Base-by-base conservation (phyloP, 2,329 filamentous ascomycete species). In the Penicillium freii region DNA sequence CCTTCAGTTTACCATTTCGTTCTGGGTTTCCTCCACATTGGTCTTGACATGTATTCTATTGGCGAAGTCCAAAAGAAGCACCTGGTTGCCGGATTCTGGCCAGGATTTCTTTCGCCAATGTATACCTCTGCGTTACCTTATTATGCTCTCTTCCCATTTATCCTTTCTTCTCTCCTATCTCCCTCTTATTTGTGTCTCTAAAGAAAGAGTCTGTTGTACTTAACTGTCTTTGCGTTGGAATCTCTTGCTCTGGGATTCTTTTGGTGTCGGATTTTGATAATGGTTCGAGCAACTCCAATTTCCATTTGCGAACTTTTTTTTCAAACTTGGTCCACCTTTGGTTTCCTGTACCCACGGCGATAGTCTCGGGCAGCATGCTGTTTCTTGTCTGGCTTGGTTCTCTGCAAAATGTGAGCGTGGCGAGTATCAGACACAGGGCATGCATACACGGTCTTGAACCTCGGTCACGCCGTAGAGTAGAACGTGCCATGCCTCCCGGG, bases 11-110 rank as follows among this genome's bases (percentile, higher is more conserved):
- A 61, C 60, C 51, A 55, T 55, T 64, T 71, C 68, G 70, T 66
- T 65, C 66, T 64, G 53, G 68, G 71, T 73, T 73, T 69, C 71
- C 69, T 75, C 69, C 46, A 52, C 62, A 63, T 65, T 56, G 60
- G 62, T 62, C 65, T 66, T 60, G 59, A 61, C 60, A 64, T 68
- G 57, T 68, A 61, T 62, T 61, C 57, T 63, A 58, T 63, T 51
- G 55, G 60, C 48, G 45, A 51, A 46, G 53, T 55, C 63, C 55
- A 57, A 55, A 56, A 58, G 55, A 45, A 59, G 56, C 53, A 62
- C 54, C 56, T 55, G 54, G 50, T 63, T 58, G 59, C 57, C 62
- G 62, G 53, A 63, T 59, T 58, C 33, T 62, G 62, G 60, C 60
- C 57, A 63, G 58, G 60, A 64, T 59, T 44, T 62, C 29, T 57